Evolutionary conservation across 2,329 filamentous ascomycete species (phyloP), one percentile per base, ranked within the genome.

Genomic region (Coniochaeta ligniaria): DNA sequence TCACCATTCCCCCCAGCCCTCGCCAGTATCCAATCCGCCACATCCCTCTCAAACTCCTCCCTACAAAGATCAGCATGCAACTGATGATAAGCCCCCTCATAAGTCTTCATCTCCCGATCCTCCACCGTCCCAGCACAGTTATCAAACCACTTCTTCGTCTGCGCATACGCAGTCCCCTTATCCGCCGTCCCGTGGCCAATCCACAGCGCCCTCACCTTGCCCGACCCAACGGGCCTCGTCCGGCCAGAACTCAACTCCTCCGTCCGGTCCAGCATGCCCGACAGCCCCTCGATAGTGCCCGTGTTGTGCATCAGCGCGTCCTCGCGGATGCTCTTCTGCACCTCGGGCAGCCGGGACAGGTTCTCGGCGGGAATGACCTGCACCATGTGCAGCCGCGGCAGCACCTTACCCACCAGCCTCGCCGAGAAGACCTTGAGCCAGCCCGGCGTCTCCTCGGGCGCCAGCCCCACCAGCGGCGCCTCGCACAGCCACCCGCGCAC

Each of bases 281-380:
- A 83, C 36, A 96, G 72, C 0, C 90, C 90, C 72, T 93, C 88
- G n/a, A 96, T 79, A 7, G 93, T 96, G 38, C 92, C 93, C 2
- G 86, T 94, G 72, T 94, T 83, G 74, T 96, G 92, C 73, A 87
- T 86, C 59, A 96, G 78, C 57, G 79, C 70, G 73, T 97, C 93
- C 33, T 83, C 80, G 2, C 77, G 75, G 64, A 90, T 82, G 28
- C 78, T 80, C 68, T 83, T 77, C 59, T 83, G 80, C 2, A 91
- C 83, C 24, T 76, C 83, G 26, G 82, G 77, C 72, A 94, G 89
- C 26, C 91, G 84, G 38, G 82, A 86, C 60, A 96, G 71, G 63
- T 87, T 80, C 62, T 82, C 80, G 1, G 83, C 73, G 54, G 88
- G 82, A 26, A 96, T 78, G 55, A 82, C 80, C 64, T 91, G 83